Evolutionary conservation across 768 basidiomycete genomes (phyloP).

Genomic region (Mycena olivaceomarginata): DNA sequence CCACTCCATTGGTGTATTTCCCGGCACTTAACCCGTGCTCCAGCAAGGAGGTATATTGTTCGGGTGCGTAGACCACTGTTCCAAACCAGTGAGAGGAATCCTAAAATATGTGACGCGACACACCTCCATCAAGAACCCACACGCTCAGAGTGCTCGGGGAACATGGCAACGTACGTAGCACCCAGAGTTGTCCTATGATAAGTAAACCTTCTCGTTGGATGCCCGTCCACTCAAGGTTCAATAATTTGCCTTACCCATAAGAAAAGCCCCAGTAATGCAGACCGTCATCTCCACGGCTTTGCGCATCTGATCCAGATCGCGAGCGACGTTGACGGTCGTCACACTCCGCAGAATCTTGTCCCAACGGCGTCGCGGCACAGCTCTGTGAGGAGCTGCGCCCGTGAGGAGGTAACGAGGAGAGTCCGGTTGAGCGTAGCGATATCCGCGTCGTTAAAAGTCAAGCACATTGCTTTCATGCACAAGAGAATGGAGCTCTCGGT

Average conservation of each 20-base stretch:
- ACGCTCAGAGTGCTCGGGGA: conserved; percentile 30
- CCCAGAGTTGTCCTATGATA: conserved; percentile 23
- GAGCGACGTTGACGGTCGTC: conserved; percentile 36
- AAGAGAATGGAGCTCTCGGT: conserved; percentile 33
- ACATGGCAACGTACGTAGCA: conserved; percentile 41
- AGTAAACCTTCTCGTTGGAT: background rate
- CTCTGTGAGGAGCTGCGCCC: conserved; percentile 22
- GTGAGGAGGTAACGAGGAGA: conserved; percentile 19
- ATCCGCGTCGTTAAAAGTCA: conserved; percentile 30
- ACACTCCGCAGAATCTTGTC: conserved; percentile 40
- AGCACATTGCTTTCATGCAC: conserved; percentile 31
- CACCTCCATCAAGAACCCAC: conserved; percentile 36
- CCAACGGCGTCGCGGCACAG: conserved; percentile 37
- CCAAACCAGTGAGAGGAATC: background rate
- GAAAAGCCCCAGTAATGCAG: conserved; percentile 42
- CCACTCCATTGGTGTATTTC: conserved; percentile 33
- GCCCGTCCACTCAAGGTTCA: background rate
- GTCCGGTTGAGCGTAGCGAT: conserved; percentile 23
- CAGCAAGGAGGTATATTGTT: conserved; percentile 35
- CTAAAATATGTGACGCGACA: background rate
- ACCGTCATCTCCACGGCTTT: conserved; percentile 33
- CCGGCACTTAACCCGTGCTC: conserved; percentile 38
- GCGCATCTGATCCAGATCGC: conserved; percentile 40
- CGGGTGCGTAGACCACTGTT: conserved; percentile 34
- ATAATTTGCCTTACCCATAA: conserved; percentile 17